These are phyloP conservation scores for Silene noctiflora DNA, from an alignment of 179 eudicot species.

Conservation along the genomic window DNA sequence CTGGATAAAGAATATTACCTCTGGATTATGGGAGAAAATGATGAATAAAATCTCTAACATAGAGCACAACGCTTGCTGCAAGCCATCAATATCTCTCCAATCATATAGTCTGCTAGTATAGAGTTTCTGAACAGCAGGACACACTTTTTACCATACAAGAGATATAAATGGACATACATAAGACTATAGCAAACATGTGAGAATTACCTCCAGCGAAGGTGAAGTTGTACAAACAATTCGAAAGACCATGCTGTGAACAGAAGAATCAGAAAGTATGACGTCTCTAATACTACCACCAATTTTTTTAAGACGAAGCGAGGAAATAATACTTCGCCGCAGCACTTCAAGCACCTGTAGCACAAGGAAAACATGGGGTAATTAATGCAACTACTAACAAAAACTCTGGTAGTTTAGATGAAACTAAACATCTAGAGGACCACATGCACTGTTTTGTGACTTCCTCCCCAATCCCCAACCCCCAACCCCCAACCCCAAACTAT, in stretches of 20 bases:
- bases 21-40: constrained; percentile 51
- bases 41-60: constrained; percentile 60
- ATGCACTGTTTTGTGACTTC: background rate
- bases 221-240: constrained; percentile 79
- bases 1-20: constrained; percentile 38
- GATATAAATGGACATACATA: background rate
- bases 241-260: constrained; percentile 68
- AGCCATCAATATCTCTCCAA: constrained; percentile 73
- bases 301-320: constrained; percentile 44
- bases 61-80: constrained; percentile 59
- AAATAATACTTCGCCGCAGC: constrained; percentile 52
- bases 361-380: constrained; percentile 5
- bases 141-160: background rate
- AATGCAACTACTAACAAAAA: constrained; percentile 2
- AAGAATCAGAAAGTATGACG: constrained; percentile 68
- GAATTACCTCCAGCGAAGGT: constrained; percentile 64
- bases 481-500: background rate
- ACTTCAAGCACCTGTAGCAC: constrained; percentile 65
- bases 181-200: background rate
- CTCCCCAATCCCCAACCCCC: background rate
- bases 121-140: constrained; percentile 51
- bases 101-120: constrained; percentile 66
- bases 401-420: background rate
- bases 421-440: background rate
- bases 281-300: constrained; percentile 58